Conservation (phyloP, 495 filamentous ascomycete genomes). For the Chaetomium fimeti region DNA sequence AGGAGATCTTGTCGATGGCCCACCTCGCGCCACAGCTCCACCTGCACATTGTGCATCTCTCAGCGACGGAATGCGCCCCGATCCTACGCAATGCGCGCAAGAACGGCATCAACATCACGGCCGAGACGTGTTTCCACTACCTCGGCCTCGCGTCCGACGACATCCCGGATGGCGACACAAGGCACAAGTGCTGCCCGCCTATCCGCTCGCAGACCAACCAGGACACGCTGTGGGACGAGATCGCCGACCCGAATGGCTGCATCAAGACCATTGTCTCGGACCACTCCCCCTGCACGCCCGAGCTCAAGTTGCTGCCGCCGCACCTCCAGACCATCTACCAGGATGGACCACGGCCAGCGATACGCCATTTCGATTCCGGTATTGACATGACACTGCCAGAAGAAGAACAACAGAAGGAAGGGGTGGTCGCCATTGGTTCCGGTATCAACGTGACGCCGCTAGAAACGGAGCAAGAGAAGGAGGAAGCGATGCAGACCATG, state of each 20-base stretch:
- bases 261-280: slow-evolving; percentile 96
- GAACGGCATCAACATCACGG: slow-evolving; percentile 84
- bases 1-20: slow-evolving; percentile 78
- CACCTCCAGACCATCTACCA: slow-evolving; percentile 47
- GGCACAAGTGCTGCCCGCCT: slow-evolving; percentile 97
- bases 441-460: slow-evolving; percentile 46
- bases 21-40: slow-evolving; percentile 77
- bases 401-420: slow-evolving; percentile 13
- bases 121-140: slow-evolving; percentile 98
- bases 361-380: slow-evolving; percentile 48
- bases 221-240: slow-evolving; percentile 82
- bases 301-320: slow-evolving; percentile 82
- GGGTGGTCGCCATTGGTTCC: slow-evolving; percentile 43
- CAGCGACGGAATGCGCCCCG: slow-evolving; percentile 88
- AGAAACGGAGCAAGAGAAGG: slow-evolving; percentile 20
- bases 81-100: slow-evolving; percentile 75
- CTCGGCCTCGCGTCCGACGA: slow-evolving; percentile 85
- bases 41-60: slow-evolving; percentile 93
- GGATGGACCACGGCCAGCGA: slow-evolving; percentile 32
- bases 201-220: slow-evolving; percentile 84
- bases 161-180: slow-evolving; percentile 83
- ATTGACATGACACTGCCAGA: slow-evolving; percentile 44
- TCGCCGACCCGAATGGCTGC: slow-evolving; percentile 67
- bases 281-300: slow-evolving; percentile 92
- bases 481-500: background rate